Evolutionary conservation across 2,329 filamentous ascomycete genomes (phyloP).

Genomic region (Apiospora phragmitis): DNA sequence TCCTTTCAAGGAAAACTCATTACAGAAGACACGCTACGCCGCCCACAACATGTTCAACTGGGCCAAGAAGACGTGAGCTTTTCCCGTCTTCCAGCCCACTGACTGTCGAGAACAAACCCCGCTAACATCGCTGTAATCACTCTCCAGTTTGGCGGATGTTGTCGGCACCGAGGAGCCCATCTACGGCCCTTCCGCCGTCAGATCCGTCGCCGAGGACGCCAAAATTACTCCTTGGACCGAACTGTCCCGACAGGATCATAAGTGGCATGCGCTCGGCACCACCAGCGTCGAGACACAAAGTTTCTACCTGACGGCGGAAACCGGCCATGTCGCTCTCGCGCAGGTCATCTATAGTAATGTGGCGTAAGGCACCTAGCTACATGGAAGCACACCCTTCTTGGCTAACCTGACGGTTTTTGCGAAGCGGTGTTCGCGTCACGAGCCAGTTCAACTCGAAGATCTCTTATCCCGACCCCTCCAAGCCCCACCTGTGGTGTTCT

Average conservation of each 20-base stretch:
- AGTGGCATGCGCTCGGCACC: conserved; percentile 78
- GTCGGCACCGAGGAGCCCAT: conserved; percentile 95
- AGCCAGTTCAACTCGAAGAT: conserved; percentile 94
- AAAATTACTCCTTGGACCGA: conserved; percentile 79
- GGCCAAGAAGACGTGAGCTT: conserved; percentile 83
- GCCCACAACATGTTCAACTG: conserved; percentile 75
- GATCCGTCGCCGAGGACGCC: conserved; percentile 79
- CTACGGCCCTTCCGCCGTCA: conserved; percentile 87
- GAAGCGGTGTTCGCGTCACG: conserved; percentile 84
- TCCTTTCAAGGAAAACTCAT: not conserved
- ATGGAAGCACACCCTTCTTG: not conserved
- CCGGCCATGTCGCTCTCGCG: conserved; percentile 72
- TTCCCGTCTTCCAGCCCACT: conserved; percentile 2
- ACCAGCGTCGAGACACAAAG: conserved; percentile 94
- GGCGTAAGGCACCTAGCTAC: conserved; percentile 58
- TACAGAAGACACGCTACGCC: not conserved
- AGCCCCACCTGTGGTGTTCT: conserved; percentile 80
- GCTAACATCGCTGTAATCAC: conserved; percentile 25
- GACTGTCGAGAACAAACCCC: conserved; percentile 7
- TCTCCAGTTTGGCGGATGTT: conserved; percentile 67
- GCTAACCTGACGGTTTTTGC: conserved; percentile 19
- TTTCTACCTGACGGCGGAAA: conserved; percentile 86
- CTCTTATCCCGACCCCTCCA: conserved; percentile 72
- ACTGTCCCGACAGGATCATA: conserved; percentile 73
- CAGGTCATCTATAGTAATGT: conserved; percentile 99